A percentile compares a stretch with the other conserved stretches of the same genome.
These are phyloP conservation scores for Xylaria sp. DNA, from an alignment of 2,329 filamentous ascomycete genomes.

Conservation along the genomic window DNA sequence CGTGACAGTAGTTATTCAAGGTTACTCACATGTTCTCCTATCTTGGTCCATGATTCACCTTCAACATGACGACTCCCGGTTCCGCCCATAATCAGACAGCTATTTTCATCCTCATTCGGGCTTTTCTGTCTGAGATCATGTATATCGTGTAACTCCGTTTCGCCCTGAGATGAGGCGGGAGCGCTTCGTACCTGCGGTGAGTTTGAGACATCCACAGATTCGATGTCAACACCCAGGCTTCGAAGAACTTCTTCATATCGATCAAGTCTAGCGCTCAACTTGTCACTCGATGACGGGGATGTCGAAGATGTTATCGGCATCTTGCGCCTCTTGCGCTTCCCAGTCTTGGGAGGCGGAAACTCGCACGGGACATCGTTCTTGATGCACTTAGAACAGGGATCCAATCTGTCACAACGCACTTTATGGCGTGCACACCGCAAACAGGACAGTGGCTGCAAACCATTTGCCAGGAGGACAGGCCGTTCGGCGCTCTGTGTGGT, in stretches of 20 bases:
- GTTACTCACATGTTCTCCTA: not conserved
- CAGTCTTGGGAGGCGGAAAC: slow-evolving; percentile 18
- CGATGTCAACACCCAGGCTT: slow-evolving; percentile 16
- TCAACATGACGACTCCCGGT: not conserved
- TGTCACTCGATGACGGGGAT: not conserved
- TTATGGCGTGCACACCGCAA: slow-evolving; percentile 17
- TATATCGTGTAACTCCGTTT: slow-evolving; percentile 5
- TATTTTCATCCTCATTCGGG: not conserved
- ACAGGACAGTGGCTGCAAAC: slow-evolving; percentile 12
- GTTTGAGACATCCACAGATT: slow-evolving; percentile 7
- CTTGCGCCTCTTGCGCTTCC: slow-evolving; percentile 15
- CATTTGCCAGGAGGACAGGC: slow-evolving; percentile 9
- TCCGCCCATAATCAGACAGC: not conserved
- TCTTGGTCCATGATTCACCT: not conserved
- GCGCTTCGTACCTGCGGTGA: slow-evolving; percentile 6
- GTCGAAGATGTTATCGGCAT: slow-evolving; percentile 3
- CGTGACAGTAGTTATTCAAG: not conserved
- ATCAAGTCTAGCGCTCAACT: slow-evolving; percentile 13
- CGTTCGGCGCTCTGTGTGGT: slow-evolving; percentile 8
- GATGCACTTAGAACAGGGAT: slow-evolving; percentile 16
- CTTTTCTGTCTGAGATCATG: slow-evolving; percentile 7
- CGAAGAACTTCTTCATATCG: slow-evolving; percentile 21
- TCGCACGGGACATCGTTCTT: slow-evolving; percentile 17
- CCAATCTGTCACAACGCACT: slow-evolving; percentile 16
- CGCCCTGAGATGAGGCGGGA: slow-evolving; percentile 6